These are phyloP conservation scores for Capronia americana DNA, from an alignment of 2,329 filamentous ascomycete genomes.

Conservation along the genomic window DNA sequence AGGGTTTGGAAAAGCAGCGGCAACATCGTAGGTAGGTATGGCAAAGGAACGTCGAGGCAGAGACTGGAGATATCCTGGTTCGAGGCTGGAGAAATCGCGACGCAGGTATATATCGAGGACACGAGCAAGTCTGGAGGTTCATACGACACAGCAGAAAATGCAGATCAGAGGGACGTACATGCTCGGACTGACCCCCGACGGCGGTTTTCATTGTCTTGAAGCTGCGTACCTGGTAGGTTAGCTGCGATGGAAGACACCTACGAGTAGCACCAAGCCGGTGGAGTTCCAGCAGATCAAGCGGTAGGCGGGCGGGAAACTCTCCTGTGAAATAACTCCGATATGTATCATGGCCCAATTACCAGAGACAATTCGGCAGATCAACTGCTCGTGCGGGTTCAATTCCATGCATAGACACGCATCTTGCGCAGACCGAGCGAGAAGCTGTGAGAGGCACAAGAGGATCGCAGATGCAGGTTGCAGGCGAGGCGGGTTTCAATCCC, in stretches of 20 bases:
- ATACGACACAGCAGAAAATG: background rate
- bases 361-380: background rate
- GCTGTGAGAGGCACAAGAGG: background rate
- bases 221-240: background rate
- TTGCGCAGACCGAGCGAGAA: background rate
- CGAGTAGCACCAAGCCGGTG: background rate
- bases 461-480: background rate
- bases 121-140: background rate
- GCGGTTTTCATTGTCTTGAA: background rate
- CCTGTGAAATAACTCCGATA: background rate
- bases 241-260: background rate
- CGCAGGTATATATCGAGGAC: background rate
- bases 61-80: background rate
- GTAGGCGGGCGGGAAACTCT: background rate
- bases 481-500: conserved; percentile 1
- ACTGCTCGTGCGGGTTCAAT: background rate
- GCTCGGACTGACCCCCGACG: background rate
- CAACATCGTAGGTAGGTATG: conserved; percentile 19
- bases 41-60: background rate
- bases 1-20: conserved; percentile 29
- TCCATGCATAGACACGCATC: background rate
- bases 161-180: background rate
- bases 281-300: background rate
- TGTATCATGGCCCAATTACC: background rate
- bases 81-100: background rate